These are phyloP conservation scores for Fonsecaea nubica DNA, from an alignment of 2,329 filamentous ascomycete genomes.

Conservation along the genomic window DNA sequence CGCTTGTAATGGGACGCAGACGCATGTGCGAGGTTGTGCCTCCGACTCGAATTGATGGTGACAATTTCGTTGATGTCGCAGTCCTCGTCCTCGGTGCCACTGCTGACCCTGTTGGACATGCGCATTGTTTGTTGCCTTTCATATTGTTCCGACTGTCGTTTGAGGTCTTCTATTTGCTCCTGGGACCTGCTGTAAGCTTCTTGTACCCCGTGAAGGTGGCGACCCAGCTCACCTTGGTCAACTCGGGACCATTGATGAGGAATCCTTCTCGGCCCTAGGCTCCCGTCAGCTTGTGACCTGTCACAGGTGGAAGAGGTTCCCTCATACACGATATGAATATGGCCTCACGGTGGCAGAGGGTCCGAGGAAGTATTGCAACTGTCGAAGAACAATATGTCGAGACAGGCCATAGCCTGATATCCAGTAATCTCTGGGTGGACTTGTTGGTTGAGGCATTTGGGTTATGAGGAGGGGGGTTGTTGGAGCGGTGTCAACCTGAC, in stretches of 20 bases:
- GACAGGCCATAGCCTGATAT: conserved; percentile 58
- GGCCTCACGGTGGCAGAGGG: conserved; percentile 55
- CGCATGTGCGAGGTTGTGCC: conserved; percentile 23
- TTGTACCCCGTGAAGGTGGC: background rate
- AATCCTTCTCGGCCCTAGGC: conserved; percentile 57
- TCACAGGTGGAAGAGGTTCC: conserved; percentile 12
- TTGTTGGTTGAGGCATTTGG: conserved; percentile 30
- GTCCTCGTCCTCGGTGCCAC: conserved; percentile 30
- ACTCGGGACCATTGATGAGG: conserved; percentile 53
- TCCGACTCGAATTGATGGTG: conserved; percentile 32
- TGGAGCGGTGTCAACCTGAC: conserved; percentile 8
- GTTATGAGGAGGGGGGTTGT: background rate
- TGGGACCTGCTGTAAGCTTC: conserved; percentile 36
- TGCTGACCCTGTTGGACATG: conserved; percentile 44
- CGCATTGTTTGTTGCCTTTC: conserved; percentile 55
- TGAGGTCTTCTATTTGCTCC: conserved; percentile 59
- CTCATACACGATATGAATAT: conserved; percentile 55
- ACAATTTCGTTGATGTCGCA: conserved; percentile 40
- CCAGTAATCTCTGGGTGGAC: conserved; percentile 52
- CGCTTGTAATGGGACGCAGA: conserved; percentile 30
- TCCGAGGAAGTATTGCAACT: conserved; percentile 58
- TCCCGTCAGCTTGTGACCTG: conserved; percentile 21
- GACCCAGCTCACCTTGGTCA: conserved; percentile 51
- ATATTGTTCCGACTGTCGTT: conserved; percentile 55
- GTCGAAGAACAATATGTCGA: conserved; percentile 56